Evolutionary conservation across 2,329 filamentous ascomycete species (phyloP), one percentile per base, ranked within the genome.

Genomic region (Colletotrichum coccodes): DNA sequence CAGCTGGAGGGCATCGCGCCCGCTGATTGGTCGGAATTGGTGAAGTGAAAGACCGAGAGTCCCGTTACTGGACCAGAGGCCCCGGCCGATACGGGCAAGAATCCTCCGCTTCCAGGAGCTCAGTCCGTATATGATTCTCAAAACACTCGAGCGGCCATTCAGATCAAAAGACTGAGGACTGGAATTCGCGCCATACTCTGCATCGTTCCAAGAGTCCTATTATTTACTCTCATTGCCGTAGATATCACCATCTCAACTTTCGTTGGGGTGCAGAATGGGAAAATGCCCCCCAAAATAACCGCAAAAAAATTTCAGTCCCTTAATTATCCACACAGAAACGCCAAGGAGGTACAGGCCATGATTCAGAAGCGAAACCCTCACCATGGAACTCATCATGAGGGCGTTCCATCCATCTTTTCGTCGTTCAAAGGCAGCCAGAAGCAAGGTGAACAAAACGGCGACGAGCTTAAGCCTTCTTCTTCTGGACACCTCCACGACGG

Each of bases 401-500:
- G 49, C 21, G 21, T 26, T 44, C 8, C 16, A 6, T 21, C 32
- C 36, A 47, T 21, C 23, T 11, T 28, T 14, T 50, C 16, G 11
- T 8, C 18, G 16, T 36, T 53, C 6, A 23, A 40, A 47, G 14
- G 34, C 28, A 14, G 40, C n/a, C 23, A 36, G 44, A 26, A 30
- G 42, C 32, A 26, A 57, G 47, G 38, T 46, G 28, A 47, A 42
- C 23, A 11, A 11, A 59, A 38, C 21, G 38, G 18, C 28, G 21
- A 54, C 38, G 26, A 18, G 21, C 26, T 36, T 12, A 32, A 60
- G 32, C 50, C 75, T 80, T 83, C 79, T 83, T 85, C 75, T 82
- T 84, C 71, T 79, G 79, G 61, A 54, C 21, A 61, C 67, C 64
- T 52, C 79, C 81, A 71, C 82, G 78, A 71, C 83, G 83, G 66